Evolutionary conservation across 2,329 filamentous ascomycete genomes (phyloP).

Genomic region (Phoma sp.): DNA sequence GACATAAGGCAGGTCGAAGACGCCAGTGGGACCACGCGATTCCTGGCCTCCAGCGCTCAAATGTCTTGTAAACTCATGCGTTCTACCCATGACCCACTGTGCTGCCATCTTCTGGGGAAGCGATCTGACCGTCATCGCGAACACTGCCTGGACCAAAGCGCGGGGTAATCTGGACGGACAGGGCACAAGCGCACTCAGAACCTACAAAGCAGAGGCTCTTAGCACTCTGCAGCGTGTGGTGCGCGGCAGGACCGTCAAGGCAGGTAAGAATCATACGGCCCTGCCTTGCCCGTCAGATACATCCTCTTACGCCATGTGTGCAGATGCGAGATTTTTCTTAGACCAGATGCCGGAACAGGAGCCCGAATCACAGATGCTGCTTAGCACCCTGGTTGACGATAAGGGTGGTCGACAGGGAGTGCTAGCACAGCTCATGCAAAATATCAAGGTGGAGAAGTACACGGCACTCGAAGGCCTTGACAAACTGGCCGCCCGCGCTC

Average conservation of each 20-base stretch:
- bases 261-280: constrained; percentile 38
- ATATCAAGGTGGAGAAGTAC: constrained; percentile 27
- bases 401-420: constrained; percentile 40
- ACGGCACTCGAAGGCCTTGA: constrained; percentile 35
- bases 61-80: constrained; percentile 43
- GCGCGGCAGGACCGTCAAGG: constrained; percentile 46
- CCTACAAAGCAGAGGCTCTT: constrained; percentile 43
- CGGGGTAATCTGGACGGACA: constrained; percentile 43
- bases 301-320: background rate
- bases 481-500: constrained; percentile 20
- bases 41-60: constrained; percentile 45
- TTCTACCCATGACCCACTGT: constrained; percentile 50
- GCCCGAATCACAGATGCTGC: constrained; percentile 30
- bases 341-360: constrained; percentile 18
- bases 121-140: constrained; percentile 48
- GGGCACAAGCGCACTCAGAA: constrained; percentile 41
- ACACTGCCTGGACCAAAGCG: constrained; percentile 50
- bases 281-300: background rate
- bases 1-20: constrained; percentile 30
- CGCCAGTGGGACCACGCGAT: constrained; percentile 40
- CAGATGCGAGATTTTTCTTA: constrained; percentile 39
- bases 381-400: constrained; percentile 43
- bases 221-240: constrained; percentile 43
- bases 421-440: constrained; percentile 39
- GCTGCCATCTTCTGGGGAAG: constrained; percentile 52